These are phyloP conservation scores for Boletus putidus DNA, from an alignment of 1,284 basidiomycete genomes.

Conservation along the genomic window DNA sequence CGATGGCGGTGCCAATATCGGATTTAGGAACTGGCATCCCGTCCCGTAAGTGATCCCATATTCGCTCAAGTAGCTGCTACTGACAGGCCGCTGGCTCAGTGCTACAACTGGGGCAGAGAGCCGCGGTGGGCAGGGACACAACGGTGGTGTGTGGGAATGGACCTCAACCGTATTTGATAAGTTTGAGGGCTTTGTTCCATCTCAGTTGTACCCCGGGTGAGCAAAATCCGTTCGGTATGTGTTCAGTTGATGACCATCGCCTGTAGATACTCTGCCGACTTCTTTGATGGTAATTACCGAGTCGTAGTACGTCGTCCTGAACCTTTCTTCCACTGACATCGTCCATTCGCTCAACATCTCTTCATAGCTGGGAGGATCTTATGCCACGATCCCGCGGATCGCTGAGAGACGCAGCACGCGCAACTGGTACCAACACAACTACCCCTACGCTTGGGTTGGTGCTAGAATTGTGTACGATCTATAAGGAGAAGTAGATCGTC, in stretches of 20 bases:
- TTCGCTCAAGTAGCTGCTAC: not conserved
- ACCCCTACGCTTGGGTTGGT: slow-evolving; percentile 72
- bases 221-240: slow-evolving; percentile 11
- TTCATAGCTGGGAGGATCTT: slow-evolving; percentile 85
- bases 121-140: slow-evolving; percentile 62
- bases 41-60: slow-evolving; percentile 62
- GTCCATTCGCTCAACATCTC: slow-evolving; percentile 5
- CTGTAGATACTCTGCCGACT: slow-evolving; percentile 80
- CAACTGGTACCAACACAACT: slow-evolving; percentile 84
- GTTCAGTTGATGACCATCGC: slow-evolving; percentile 2
- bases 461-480: slow-evolving; percentile 73
- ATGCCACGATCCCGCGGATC: slow-evolving; percentile 80
- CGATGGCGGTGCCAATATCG: slow-evolving; percentile 77
- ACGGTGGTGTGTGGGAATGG: slow-evolving; percentile 99
- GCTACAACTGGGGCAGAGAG: slow-evolving; percentile 58
- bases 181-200: slow-evolving; percentile 75
- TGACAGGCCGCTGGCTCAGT: slow-evolving; percentile 40
- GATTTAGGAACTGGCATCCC: slow-evolving; percentile 93
- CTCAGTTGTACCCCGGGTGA: slow-evolving; percentile 80
- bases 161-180: slow-evolving; percentile 77
- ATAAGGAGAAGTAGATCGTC: slow-evolving; percentile 1
- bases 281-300: slow-evolving; percentile 84
- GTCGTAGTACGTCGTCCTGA: slow-evolving; percentile 63
- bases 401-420: slow-evolving; percentile 73
- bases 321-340: not conserved